Conservation (phyloP, 805 yeast species). For the Debaryomyces tyrocola region DNA sequence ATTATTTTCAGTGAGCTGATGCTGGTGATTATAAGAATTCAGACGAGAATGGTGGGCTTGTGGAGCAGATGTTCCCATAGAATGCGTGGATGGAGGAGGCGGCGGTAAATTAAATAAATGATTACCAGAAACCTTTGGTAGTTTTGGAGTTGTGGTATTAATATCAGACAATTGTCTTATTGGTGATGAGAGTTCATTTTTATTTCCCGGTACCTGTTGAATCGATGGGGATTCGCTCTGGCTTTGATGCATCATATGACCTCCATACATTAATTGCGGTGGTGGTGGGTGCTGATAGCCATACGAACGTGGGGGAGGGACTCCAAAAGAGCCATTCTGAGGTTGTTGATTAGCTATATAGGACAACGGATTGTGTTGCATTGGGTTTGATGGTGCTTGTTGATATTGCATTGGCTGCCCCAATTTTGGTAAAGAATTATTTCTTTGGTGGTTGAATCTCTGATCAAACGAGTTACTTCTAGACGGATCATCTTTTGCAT, state of each 20-base stretch:
- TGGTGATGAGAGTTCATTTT: slow-evolving; percentile 43
- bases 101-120: slow-evolving; percentile 34
- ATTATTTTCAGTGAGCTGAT: slow-evolving; percentile 8
- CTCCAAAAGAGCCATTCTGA: slow-evolving; percentile 9
- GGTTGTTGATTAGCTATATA: slow-evolving; percentile 16
- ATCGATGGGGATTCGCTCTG: slow-evolving; percentile 5
- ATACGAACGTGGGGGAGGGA: slow-evolving; percentile 12
- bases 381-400: slow-evolving; percentile 15
- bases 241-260: slow-evolving; percentile 16
- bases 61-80: slow-evolving; percentile 15
- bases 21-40: slow-evolving; percentile 24
- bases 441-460: slow-evolving; percentile 18
- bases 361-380: slow-evolving; percentile 21
- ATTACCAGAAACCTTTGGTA: slow-evolving; percentile 28
- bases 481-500: slow-evolving; percentile 15
- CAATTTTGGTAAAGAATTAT: slow-evolving; percentile 17
- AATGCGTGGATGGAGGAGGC: slow-evolving; percentile 22
- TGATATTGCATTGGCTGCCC: slow-evolving; percentile 17
- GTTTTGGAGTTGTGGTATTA: slow-evolving; percentile 28
- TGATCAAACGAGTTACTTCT: slow-evolving; percentile 11
- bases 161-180: slow-evolving; percentile 20
- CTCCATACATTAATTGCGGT: slow-evolving; percentile 23
- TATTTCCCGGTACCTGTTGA: slow-evolving; percentile 25
- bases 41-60: slow-evolving; percentile 27
- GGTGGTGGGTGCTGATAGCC: slow-evolving; percentile 16